Evolutionary conservation across 805 yeast species (phyloP).

Genomic region (Candida wancherniae): DNA sequence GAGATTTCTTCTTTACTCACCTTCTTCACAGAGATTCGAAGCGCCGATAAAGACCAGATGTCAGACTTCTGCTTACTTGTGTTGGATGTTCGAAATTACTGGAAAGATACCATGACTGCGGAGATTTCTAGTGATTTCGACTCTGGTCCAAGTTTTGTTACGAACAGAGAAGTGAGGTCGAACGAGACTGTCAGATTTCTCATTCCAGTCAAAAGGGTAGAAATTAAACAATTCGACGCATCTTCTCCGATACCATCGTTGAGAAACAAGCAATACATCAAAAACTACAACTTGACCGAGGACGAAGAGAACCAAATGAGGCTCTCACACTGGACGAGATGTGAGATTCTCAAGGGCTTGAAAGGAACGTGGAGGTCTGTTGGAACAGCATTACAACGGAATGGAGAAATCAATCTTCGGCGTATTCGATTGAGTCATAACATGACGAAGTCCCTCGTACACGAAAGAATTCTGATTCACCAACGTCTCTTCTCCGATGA

Average conservation of each 20-base stretch:
- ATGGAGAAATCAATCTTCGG: conserved; percentile 63
- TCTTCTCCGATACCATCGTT: conserved; percentile 63
- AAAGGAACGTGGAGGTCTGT: conserved; percentile 60
- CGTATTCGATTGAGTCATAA: conserved; percentile 56
- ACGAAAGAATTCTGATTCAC: conserved; percentile 44
- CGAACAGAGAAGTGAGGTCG: conserved; percentile 25
- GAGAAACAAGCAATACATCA: conserved; percentile 63
- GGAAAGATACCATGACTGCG: conserved; percentile 51
- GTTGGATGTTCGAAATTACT: conserved; percentile 75
- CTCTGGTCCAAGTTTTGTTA: conserved; percentile 9
- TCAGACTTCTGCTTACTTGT: conserved; percentile 60
- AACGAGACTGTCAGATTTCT: conserved; percentile 48
- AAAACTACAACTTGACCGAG: conserved; percentile 48
- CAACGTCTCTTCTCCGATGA: conserved; percentile 19
- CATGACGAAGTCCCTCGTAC: conserved; percentile 53
- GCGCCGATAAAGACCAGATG: conserved; percentile 21
- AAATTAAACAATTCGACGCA: conserved; percentile 39
- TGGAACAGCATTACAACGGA: conserved; percentile 22
- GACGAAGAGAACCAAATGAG: conserved; percentile 55
- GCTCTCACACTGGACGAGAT: conserved; percentile 78
- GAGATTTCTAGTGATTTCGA: conserved; percentile 30
- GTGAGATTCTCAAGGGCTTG: conserved; percentile 53
- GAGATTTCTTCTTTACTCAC: conserved; percentile 27
- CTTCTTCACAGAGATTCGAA: conserved; percentile 23
- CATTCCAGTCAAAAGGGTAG: conserved; percentile 62